Base-by-base conservation (phyloP, 179 eudicot species). In the Actinidia chinensis region DNA sequence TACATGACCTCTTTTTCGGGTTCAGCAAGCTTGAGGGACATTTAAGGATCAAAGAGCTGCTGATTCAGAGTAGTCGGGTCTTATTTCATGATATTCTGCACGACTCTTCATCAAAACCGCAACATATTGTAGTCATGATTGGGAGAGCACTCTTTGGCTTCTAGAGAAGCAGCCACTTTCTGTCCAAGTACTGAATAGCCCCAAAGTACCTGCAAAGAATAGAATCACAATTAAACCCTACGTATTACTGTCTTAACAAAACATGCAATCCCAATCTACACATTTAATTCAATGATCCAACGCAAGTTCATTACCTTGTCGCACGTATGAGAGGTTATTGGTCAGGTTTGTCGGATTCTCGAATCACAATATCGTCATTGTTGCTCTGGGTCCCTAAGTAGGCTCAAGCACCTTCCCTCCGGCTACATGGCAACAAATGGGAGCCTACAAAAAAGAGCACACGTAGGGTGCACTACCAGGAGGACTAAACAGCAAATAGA, bases 401-500 rank as follows among this genome's bases (percentile, higher is more conserved):
- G 85, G 81, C 88, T 93, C 67, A 47, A 80, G 74, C 91, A 89
- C n/a, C 87, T 91, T 83, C 90, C 98, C 82, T 88, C 92, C 59
- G 97, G 87, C 69, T 93, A 93, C 88, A 89, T 92, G 58, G 98
- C 88, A 83, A 93, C 87, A 65, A 87, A 93, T 22, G 97, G 92
- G 66, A 93, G 89, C 98, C 92, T 20, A 68, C 59, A 70, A 65
- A 20, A 51, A 52, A 46, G 40, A n/a, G n/a, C n/a, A n/a, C n/a
- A n/a, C n/a, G n/a, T n/a, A n/a, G n/a, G n/a, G n/a, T n/a, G n/a
- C n/a, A n/a, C n/a, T n/a, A n/a, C n/a, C n/a, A n/a, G n/a, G n/a
- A n/a, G n/a, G n/a, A n/a, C n/a, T n/a, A n/a, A n/a, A n/a, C n/a
- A n/a, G n/a, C n/a, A n/a, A n/a, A n/a, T n/a, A n/a, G n/a, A n/a